Evolutionary conservation across 2,329 filamentous ascomycete genomes (phyloP).

Genomic region (Aspergillus ochraceus): DNA sequence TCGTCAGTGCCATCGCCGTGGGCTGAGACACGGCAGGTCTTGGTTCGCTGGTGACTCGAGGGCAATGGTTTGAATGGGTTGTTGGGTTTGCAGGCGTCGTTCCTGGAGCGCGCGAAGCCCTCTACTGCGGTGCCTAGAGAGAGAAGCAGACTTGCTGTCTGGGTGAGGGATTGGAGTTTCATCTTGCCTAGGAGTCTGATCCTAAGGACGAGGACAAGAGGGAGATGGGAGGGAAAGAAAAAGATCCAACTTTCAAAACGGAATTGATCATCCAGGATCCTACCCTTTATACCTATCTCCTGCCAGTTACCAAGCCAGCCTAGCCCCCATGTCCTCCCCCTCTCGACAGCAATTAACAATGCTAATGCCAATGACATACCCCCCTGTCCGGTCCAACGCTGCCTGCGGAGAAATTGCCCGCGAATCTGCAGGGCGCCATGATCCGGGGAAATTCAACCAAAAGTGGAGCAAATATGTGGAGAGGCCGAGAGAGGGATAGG

Average conservation of each 20-base stretch:
- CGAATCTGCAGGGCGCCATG: background rate
- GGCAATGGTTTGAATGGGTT: conserved; percentile 32
- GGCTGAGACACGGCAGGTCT: conserved; percentile 30
- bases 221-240: background rate
- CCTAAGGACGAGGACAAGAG: background rate
- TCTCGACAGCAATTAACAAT: background rate
- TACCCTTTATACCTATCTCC: no score
- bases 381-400: background rate
- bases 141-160: conserved; percentile 23
- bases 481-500: no score
- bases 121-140: conserved; percentile 21
- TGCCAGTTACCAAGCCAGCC: background rate
- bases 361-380: background rate
- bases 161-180: conserved; percentile 26
- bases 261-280: no score
- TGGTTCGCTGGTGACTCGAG: conserved; percentile 22
- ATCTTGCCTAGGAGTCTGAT: conserved; percentile 12
- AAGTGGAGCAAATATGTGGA: background rate
- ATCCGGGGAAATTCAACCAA: background rate
- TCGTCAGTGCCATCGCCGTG: conserved; percentile 46
- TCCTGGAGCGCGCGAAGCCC: conserved; percentile 22
- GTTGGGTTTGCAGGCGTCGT: conserved; percentile 27
- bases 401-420: background rate
- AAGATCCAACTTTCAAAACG: background rate
- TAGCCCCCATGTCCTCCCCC: background rate